Percentiles rank a stretch among this genome's conserved stretches.
Evolutionary conservation across 2,329 filamentous ascomycete species (phyloP).

Genomic region (Phyllosticta citrichinensis): DNA sequence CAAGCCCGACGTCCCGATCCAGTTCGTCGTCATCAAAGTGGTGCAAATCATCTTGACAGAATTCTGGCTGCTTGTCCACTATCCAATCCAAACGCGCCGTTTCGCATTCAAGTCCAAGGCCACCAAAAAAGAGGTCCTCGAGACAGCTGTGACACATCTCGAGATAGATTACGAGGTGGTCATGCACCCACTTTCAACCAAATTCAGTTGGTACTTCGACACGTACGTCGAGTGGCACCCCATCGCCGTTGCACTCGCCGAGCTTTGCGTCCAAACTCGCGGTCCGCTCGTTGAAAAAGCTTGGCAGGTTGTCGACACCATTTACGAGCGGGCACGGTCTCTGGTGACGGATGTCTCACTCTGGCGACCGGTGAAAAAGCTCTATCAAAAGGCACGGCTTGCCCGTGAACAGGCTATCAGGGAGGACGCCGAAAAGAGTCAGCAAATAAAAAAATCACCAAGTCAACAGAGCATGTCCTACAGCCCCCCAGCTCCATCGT

Average conservation of each 20-base stretch:
- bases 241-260: conserved; percentile 37
- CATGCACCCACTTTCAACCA: conserved; percentile 31
- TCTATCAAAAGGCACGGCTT: conserved; percentile 2
- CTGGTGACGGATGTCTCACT: conserved; percentile 7
- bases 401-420: background rate
- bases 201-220: conserved; percentile 32
- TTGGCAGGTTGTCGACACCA: conserved; percentile 37
- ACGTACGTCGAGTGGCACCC: conserved; percentile 44
- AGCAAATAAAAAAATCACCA: background rate
- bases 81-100: conserved; percentile 7
- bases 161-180: background rate
- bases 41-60: conserved; percentile 2
- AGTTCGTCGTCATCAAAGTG: conserved; percentile 1
- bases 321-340: conserved; percentile 24
- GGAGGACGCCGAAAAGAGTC: background rate
- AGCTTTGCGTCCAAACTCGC: conserved; percentile 20
- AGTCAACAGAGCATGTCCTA: background rate
- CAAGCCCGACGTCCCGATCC: conserved; percentile 8
- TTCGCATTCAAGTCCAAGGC: conserved; percentile 15
- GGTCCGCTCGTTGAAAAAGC: conserved; percentile 23
- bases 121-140: conserved; percentile 21
- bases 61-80: conserved; percentile 10
- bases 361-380: conserved; percentile 9
- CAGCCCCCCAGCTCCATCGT: background rate
- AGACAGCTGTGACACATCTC: background rate